Evolutionary conservation across 2,329 filamentous ascomycete genomes (phyloP).

Genomic region (Neopestalotiopsis sp.): DNA sequence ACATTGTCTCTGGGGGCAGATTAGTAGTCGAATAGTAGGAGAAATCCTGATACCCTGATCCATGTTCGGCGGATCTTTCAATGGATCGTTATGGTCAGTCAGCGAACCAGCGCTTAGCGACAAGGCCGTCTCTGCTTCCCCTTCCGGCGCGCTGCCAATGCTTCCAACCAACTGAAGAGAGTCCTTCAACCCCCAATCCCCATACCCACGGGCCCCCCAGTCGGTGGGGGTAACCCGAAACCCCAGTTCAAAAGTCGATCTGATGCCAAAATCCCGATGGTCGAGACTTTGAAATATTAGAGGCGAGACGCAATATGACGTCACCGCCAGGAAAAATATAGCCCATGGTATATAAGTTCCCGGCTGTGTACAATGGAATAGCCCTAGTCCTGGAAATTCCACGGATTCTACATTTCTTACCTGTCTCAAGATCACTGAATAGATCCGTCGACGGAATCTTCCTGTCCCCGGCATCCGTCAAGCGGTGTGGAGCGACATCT

Average conservation of each 20-base stretch:
- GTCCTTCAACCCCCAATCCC: neutral
- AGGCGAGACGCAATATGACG: conserved; percentile 6
- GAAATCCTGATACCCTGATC: neutral
- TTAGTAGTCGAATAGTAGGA: neutral
- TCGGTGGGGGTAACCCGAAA: neutral
- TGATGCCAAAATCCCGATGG: conserved; percentile 13
- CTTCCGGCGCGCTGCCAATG: neutral
- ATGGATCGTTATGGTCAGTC: neutral
- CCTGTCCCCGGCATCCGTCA: neutral
- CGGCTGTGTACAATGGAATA: conserved; percentile 1
- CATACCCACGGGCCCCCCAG: conserved; percentile 10
- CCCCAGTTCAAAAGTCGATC: conserved; percentile 4
- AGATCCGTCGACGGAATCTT: neutral
- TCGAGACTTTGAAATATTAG: neutral
- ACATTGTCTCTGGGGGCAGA: neutral
- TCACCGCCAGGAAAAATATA: neutral
- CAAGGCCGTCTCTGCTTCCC: neutral
- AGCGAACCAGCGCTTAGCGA: neutral
- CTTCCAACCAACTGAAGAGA: neutral
- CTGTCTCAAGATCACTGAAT: neutral
- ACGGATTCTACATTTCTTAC: neutral
- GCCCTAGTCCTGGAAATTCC: neutral
- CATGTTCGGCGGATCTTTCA: neutral
- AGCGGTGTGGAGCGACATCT: neutral
- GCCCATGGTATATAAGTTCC: conserved; percentile 6